Evolutionary conservation across 805 yeast species (phyloP), one percentile per base, ranked within the genome.

Genomic region (Ogataea haglerorum): DNA sequence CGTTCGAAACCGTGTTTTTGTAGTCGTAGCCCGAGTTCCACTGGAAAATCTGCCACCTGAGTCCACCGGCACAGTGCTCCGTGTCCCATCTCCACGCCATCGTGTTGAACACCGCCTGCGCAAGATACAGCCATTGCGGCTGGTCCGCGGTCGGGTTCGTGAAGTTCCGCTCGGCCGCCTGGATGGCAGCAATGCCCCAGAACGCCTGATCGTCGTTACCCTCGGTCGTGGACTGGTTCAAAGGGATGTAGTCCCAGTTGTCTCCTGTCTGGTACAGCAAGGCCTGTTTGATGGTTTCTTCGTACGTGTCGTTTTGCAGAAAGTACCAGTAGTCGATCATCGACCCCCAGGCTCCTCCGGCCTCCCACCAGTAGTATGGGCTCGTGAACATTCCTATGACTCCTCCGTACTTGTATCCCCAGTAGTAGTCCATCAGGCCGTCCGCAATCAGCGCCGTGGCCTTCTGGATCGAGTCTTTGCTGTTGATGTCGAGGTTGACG

Each of bases 291-390:
- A 87, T 72, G 26, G 73, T 42, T 10, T 71, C 69, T 31, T 74
- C 82, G 53, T 78, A 85, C 1, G 90, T 77, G 48, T 73, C 75
- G 60, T 90, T 84, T 27, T 82, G 75, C 60, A 86, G 77, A 58
- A 72, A 82, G 51, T 60, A 80, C 67, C 87, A 73, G 63, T 85
- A 83, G 60, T 89, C 96, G 31, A 91, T 57, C 73, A 91, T 68
- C 14, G 85, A 72, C 7, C 96, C 95, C 86, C 89, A 88, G 2
- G 91, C 96, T 46, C 90, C 95, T 51, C 98, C 98, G 8, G 97
- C 95, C 67, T 89, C 88, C 97, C 97, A 90, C 99, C 98, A 91
- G 72, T 91, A 91, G 71, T 91, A 90, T 0, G 98, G 98, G 57
- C 72, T 67, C 10, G 81, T 69, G 61, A 93, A 90, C 89, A 85